Percentiles rank a stretch among this genome's conserved stretches.
phyloP scores from a whole-genome alignment of 2,329 filamentous ascomycete genomes.

The Chaetomiaceae sp. region DNA sequence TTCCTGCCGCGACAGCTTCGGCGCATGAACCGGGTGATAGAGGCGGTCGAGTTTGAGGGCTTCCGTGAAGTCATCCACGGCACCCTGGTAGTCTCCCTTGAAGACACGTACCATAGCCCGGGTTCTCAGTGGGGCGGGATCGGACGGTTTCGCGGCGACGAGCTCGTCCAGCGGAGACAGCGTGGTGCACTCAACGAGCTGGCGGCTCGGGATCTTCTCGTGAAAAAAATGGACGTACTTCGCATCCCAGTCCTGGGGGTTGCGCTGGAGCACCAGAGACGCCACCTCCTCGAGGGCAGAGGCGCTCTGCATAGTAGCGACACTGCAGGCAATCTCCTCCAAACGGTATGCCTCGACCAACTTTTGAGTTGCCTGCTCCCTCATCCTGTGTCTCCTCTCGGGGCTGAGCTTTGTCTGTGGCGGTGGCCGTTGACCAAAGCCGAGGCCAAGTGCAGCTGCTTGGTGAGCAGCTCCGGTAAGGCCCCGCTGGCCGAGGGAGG shows the following conservation, averaged over 20 bases:
- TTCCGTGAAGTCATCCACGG: slow-evolving; percentile 63
- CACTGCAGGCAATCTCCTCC: slow-evolving; percentile 78
- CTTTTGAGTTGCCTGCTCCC: slow-evolving; percentile 74
- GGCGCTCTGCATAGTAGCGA: slow-evolving; percentile 77
- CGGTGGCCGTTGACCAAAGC: slow-evolving; percentile 47
- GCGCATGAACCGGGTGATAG: slow-evolving; percentile 48
- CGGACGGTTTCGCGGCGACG: slow-evolving; percentile 57
- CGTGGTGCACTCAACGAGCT: slow-evolving; percentile 67
- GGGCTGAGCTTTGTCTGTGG: slow-evolving; percentile 62
- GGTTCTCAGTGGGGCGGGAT: slow-evolving; percentile 65
- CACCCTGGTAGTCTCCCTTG: slow-evolving; percentile 67
- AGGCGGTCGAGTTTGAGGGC: slow-evolving; percentile 55
- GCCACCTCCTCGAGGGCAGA: slow-evolving; percentile 74
- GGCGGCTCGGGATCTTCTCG: slow-evolving; percentile 76
- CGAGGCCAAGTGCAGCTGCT: slow-evolving; percentile 44
- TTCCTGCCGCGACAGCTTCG: slow-evolving; percentile 38
- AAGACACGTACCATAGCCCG: slow-evolving; percentile 70
- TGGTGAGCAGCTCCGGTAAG: slow-evolving; percentile 40
- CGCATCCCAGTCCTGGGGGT: slow-evolving; percentile 63
- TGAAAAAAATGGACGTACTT: slow-evolving; percentile 92
- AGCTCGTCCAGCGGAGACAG: slow-evolving; percentile 63
- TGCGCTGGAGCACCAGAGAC: slow-evolving; percentile 65
- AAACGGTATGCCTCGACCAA: slow-evolving; percentile 71
- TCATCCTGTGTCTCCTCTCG: slow-evolving; percentile 72
- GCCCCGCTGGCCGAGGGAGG: slow-evolving; percentile 58